Evolutionary conservation across 106 monocot species (phyloP), one percentile per base, ranked within the genome.

Genomic region (Acorus calamus): DNA sequence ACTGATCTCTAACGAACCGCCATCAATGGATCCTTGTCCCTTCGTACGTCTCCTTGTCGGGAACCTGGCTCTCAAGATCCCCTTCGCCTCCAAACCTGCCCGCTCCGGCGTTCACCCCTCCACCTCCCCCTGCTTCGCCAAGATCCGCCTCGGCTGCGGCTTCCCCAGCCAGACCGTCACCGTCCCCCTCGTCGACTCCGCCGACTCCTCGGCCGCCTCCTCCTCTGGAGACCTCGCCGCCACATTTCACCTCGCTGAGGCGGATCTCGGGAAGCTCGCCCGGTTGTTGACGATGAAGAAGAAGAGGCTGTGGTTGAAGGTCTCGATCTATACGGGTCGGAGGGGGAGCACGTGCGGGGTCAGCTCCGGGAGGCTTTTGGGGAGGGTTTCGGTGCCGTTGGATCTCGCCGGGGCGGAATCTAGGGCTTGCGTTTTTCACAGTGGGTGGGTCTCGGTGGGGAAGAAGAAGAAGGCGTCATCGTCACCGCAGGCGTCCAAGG

Each of bases 41-140:
- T 94, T 84, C 79, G 86, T 84, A 3, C 81, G 89, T 66, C 78
- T 94, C 55, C 71, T 89, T 6, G 82, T 94, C 43, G 94, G 89
- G 42, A 94, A 87, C 68, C 80, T 94, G 3, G 79, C 94, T 4
- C 76, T 94, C 12, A 86, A 81, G 61, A 69, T 94, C 4, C 94
- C 94, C 42, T 77, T 84, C 6, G 79, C 84, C 3, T 59, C 94
- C 3, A 74, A 79, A 6, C 81, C 94, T 9, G 82, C 84, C 8
- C 70, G 86, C 12, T 64, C 86, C 49, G 94, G 84, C 57, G 86
- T 94, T 4, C 94, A 94, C 61, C 94, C 94, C 2, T 87, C 87
- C 7, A 63, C 87, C 3, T 66, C 82, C 0, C 94, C 94, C 9
- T 94, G 89, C 76, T 94, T 71, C 69, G 81, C 81, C 76, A 82